A percentile compares a stretch with the other conserved stretches of the same genome.
phyloP scores from a whole-genome alignment of 495 filamentous ascomycete species.

The Bacidia gigantensis region DNA sequence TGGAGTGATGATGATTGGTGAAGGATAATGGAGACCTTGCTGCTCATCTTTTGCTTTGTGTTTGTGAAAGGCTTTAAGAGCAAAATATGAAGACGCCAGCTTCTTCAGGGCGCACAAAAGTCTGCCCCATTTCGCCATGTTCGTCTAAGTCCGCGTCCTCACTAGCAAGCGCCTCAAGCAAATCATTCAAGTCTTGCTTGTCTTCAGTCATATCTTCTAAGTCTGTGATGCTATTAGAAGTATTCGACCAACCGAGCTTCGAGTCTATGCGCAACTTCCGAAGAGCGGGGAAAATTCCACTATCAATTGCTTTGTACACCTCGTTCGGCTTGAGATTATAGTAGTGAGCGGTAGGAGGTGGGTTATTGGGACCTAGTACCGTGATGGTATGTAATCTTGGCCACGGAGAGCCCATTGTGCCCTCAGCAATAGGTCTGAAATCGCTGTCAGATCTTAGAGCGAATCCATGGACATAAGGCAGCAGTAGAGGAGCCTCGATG shows the following conservation, averaged over 20 bases:
- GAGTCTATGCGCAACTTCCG: slow-evolving; percentile 3
- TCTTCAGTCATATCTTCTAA: not conserved
- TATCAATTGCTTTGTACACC: not conserved
- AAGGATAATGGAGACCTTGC: too few species aligned
- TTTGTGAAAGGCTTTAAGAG: too few species aligned
- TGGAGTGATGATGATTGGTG: too few species aligned
- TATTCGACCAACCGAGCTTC: not conserved
- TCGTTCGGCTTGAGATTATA: not conserved
- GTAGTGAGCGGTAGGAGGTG: not conserved
- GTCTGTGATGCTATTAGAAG: not conserved
- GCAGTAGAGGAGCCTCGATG: not conserved
- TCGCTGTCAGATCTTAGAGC: too few species aligned
- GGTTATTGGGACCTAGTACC: not conserved
- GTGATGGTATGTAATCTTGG: not conserved
- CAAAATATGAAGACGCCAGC: not conserved
- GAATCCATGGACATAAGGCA: too few species aligned
- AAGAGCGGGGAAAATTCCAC: not conserved
- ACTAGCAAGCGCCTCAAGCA: slow-evolving; percentile 8
- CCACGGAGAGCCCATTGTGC: too few species aligned
- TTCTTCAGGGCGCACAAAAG: not conserved
- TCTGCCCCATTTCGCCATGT: not conserved
- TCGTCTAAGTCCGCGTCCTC: slow-evolving; percentile 3
- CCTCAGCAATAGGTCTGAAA: too few species aligned
- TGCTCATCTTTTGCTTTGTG: too few species aligned
- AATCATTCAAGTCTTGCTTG: slow-evolving; percentile 1